phyloP scores from a whole-genome alignment of 305 asterid species.

The Solanum chacoense region DNA sequence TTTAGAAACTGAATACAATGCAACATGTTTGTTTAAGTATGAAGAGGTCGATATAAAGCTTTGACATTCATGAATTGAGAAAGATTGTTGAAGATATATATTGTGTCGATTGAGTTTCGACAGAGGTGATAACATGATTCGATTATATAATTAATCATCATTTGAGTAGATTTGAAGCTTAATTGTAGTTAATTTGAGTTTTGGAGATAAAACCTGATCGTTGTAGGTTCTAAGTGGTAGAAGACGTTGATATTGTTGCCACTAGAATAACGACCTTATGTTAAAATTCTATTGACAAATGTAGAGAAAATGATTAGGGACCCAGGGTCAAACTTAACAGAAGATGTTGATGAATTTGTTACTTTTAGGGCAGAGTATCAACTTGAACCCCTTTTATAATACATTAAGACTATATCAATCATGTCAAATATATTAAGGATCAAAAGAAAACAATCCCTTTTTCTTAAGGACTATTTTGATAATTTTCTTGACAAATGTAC shows the following conservation, averaged over 20 bases:
- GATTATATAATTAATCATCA: background rate
- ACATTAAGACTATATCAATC: too few relatives aligned
- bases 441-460: too few relatives aligned
- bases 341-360: too few relatives aligned
- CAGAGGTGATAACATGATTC: background rate
- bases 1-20: background rate
- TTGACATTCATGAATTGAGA: background rate
- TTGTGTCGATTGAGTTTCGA: background rate
- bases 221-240: background rate
- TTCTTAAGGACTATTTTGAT: too few relatives aligned
- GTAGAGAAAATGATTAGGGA: background rate
- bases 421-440: too few relatives aligned
- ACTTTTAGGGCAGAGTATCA: too few relatives aligned
- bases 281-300: background rate
- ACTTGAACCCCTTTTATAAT: too few relatives aligned
- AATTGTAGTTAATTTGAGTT: background rate
- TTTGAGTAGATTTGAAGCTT: background rate
- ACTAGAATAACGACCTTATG: background rate
- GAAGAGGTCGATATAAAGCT: background rate
- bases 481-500: background rate
- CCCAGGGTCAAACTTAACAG: too few relatives aligned
- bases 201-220: background rate
- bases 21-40: background rate
- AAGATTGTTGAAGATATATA: background rate
- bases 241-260: background rate